Percentiles rank a stretch among this genome's conserved stretches.
Conservation (phyloP, 805 yeast species). For the Kuraishia borneana region DNA sequence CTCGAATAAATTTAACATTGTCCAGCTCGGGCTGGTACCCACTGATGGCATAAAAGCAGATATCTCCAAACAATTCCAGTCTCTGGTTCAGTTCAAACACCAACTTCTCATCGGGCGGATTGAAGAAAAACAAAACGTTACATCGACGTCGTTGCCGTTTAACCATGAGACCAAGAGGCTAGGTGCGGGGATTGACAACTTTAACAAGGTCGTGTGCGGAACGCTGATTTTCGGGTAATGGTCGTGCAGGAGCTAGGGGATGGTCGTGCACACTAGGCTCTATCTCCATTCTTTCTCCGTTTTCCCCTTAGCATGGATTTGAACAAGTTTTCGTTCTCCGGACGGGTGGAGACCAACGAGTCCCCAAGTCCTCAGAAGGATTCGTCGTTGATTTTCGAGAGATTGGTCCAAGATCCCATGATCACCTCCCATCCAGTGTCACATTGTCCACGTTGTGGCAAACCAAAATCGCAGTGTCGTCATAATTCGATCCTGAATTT, state of each 20-base stretch:
- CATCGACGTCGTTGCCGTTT: too few species aligned
- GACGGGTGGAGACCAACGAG: too few species aligned
- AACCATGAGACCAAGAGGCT: constrained; percentile 1
- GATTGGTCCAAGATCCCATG: constrained; percentile 52
- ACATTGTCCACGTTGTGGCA: constrained; percentile 6
- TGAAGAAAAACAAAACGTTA: background rate
- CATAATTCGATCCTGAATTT: constrained; percentile 16
- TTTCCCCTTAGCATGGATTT: too few species aligned
- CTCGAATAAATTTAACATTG: background rate
- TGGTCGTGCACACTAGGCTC: too few species aligned
- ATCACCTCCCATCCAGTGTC: constrained; percentile 4
- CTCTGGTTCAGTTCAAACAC: background rate
- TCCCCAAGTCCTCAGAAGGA: too few species aligned
- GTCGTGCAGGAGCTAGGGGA: too few species aligned
- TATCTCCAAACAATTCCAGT: background rate
- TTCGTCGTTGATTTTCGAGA: constrained; percentile 49
- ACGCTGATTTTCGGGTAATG: too few species aligned
- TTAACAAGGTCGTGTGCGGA: constrained; percentile 1
- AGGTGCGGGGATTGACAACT: background rate
- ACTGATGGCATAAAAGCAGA: background rate
- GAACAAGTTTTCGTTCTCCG: too few species aligned
- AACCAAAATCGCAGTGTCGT: constrained; percentile 3
- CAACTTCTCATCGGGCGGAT: background rate
- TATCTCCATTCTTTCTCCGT: too few species aligned
- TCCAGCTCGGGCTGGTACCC: background rate